These are phyloP conservation scores for Dactylellina leptospora DNA, from an alignment of 2,329 filamentous ascomycete genomes.

Conservation along the genomic window DNA sequence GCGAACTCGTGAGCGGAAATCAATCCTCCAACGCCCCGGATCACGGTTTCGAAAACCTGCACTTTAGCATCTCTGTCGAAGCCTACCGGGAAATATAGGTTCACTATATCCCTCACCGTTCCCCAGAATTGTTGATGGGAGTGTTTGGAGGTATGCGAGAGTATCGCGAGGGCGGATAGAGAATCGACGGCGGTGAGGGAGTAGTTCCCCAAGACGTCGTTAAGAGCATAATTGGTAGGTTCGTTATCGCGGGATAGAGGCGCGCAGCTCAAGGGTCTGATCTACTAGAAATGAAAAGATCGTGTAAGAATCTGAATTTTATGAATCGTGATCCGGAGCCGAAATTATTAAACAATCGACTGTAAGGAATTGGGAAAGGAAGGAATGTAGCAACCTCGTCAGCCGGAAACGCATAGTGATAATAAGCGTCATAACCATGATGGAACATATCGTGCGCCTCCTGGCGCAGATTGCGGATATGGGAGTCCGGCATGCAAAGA, in stretches of 20 bases:
- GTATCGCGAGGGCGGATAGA: conserved; percentile 88
- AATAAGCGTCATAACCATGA: conserved; percentile 45
- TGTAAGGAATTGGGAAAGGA: background rate
- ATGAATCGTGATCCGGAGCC: background rate
- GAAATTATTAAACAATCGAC: too few relatives aligned
- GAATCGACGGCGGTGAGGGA: conserved; percentile 95
- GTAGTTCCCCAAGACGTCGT: conserved; percentile 97
- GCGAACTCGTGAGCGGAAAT: conserved; percentile 94
- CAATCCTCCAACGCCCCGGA: conserved; percentile 87
- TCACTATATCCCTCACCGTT: conserved; percentile 61
- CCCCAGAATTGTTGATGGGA: conserved; percentile 69
- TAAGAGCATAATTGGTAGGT: conserved; percentile 82
- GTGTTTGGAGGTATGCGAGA: conserved; percentile 69
- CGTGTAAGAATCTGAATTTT: conserved; percentile 14
- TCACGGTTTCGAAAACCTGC: conserved; percentile 97
- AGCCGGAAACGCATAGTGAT: conserved; percentile 37
- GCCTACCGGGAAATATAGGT: conserved; percentile 68
- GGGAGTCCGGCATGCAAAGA: conserved; percentile 42
- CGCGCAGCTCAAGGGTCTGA: conserved; percentile 83
- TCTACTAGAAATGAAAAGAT: conserved; percentile 62
- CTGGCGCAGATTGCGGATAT: conserved; percentile 39
- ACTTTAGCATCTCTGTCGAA: conserved; percentile 98
- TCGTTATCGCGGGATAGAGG: conserved; percentile 87
- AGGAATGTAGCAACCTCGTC: conserved; percentile 31
- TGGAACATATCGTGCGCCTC: conserved; percentile 50